Conservation (phyloP, 2,329 filamentous ascomycete genomes). For the Kalaharituber pfeilii region DNA sequence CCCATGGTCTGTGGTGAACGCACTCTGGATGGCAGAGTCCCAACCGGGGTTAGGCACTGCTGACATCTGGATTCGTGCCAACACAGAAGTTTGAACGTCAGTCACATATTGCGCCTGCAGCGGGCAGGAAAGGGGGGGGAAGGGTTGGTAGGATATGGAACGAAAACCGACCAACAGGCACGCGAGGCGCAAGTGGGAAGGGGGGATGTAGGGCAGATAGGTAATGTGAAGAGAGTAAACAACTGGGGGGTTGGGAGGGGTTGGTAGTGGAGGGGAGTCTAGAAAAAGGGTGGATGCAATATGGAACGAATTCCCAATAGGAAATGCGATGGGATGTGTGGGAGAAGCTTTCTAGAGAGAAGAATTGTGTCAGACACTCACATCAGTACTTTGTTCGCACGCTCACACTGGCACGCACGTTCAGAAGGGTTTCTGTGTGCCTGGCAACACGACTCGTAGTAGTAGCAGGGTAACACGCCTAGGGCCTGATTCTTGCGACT, state of each 20-base stretch:
- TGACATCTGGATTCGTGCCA: constrained; percentile 25
- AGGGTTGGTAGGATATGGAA: background rate
- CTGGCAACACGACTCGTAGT: no score
- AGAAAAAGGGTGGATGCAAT: background rate
- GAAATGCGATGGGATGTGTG: background rate
- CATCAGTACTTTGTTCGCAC: background rate
- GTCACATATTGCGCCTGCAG: background rate
- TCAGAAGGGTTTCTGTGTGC: no score
- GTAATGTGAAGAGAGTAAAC: background rate
- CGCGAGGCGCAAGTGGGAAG: background rate
- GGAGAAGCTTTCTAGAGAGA: background rate
- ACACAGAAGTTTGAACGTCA: background rate
- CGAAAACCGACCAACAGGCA: constrained; percentile 1
- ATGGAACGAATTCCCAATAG: background rate
- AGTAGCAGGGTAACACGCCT: no score
- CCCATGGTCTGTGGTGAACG: constrained; percentile 34
- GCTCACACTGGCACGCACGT: no score
- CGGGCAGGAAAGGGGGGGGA: background rate
- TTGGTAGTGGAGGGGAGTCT: no score
- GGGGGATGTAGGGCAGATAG: background rate
- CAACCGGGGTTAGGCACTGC: constrained; percentile 28
- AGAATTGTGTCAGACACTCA: background rate
- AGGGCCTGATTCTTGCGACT: background rate
- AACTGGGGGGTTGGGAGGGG: no score
- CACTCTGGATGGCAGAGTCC: constrained; percentile 45